Evolutionary conservation across 2,329 filamentous ascomycete genomes (phyloP), one percentile per base, ranked within the genome.

Genomic region (Coniochaeta sp.): DNA sequence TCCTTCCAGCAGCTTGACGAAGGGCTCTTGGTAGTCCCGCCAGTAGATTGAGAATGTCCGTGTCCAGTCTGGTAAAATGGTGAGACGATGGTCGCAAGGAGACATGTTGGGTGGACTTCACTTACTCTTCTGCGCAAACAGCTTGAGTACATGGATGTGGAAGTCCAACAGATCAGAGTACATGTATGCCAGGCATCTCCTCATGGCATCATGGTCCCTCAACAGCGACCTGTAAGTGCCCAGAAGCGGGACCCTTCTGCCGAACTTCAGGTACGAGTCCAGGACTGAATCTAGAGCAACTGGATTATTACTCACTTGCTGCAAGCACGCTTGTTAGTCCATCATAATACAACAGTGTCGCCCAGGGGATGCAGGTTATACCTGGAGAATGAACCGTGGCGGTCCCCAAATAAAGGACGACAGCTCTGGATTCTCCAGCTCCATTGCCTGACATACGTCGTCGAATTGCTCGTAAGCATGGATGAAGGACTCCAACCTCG

Each of bases 321-420:
- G 38, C 14, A 14, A 42, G 18, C 10, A 6, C 38, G 12, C 20
- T 14, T n/a, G 22, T 42, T 42, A 42, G 40, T 10, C 50, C 53
- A 16, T 58, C 58, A 16, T 56, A 55, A 5, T 52, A 52, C 13
- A 54, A 47, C 54, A 59, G 27, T 18, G 4, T 20, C 46, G 3
- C 7, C 4, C 28, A 33, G 33, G 38, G 6, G 3, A 8, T 4
- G 28, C 9, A 27, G 22, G 4, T 22, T 49, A 24, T 9, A 61
- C 60, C 50, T 59, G 49, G 14, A 64, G 48, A 10, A 65, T 55
- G 18, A 56, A 61, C 8, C 53, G 51, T n/a, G 61, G 55, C 1
- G 63, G 61, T 1, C 64, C 64, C 64, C 64, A 66, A 28, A 66
- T 56, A 16, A 51, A 62, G 8, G 52, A 12, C 12, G 38, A 26